Evolutionary conservation across 495 filamentous ascomycete species (phyloP).

Genomic region (Evansstolkia leycettana): DNA sequence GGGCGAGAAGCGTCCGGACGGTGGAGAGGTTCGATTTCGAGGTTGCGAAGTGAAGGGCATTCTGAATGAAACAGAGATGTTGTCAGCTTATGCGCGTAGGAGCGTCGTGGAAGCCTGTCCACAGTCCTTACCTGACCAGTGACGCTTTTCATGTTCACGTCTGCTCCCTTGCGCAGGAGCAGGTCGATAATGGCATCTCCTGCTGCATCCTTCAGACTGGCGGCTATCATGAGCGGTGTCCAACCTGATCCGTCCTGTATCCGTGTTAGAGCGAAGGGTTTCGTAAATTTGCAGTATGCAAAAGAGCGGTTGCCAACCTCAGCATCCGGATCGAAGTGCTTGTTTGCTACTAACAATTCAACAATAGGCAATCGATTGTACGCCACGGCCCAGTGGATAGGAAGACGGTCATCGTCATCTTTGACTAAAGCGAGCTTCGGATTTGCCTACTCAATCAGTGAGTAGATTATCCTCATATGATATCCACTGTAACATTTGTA

Average conservation of each 20-base stretch:
- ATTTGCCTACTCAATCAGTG: slow-evolving; percentile 44
- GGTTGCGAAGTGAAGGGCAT: slow-evolving; percentile 80
- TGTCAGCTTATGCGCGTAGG: no score
- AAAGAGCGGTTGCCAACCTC: slow-evolving; percentile 40
- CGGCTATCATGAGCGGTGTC: slow-evolving; percentile 91
- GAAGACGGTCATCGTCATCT: slow-evolving; percentile 83
- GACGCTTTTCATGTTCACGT: slow-evolving; percentile 67
- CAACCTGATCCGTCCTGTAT: slow-evolving; percentile 74
- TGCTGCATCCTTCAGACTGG: slow-evolving; percentile 55
- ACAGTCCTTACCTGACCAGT: slow-evolving; percentile 44
- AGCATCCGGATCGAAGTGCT: slow-evolving; percentile 78
- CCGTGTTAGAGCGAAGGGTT: no score
- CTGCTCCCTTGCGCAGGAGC: slow-evolving; percentile 67
- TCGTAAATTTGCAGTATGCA: no score
- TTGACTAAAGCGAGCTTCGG: slow-evolving; percentile 59
- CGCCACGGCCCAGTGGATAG: slow-evolving; percentile 91
- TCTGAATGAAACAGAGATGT: slow-evolving; percentile 24
- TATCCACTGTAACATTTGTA: no score
- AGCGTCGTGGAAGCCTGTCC: no score
- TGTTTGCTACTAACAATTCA: slow-evolving; percentile 50
- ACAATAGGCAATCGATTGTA: slow-evolving; percentile 70
- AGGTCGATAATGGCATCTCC: slow-evolving; percentile 49
- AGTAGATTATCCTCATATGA: no score
- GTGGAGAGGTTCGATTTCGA: slow-evolving; percentile 79
- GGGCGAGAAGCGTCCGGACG: slow-evolving; percentile 61